Evolutionary conservation across 2,329 filamentous ascomycete genomes (phyloP).

Genomic region (Leptodontidium sp.): DNA sequence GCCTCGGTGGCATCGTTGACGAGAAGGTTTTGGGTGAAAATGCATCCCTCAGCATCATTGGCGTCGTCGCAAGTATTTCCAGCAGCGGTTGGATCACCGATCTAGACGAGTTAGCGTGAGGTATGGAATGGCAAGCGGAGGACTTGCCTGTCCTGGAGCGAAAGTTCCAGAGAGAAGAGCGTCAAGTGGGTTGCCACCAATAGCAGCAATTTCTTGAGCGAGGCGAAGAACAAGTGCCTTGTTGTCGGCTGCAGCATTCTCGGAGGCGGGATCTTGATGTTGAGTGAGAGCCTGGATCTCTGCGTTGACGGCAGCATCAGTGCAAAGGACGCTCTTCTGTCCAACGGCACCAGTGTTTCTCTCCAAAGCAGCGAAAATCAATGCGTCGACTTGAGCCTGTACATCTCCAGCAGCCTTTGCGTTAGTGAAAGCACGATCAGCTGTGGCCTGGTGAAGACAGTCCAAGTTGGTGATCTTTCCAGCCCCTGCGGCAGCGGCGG

Average conservation of each 20-base stretch:
- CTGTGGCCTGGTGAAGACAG: slow-evolving; percentile 65
- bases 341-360: slow-evolving; percentile 68
- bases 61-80: slow-evolving; percentile 60
- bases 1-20: slow-evolving; percentile 61
- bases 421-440: slow-evolving; percentile 69
- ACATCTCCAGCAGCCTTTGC: slow-evolving; percentile 63
- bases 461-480: slow-evolving; percentile 60
- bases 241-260: slow-evolving; percentile 63
- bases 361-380: slow-evolving; percentile 64
- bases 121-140: slow-evolving; percentile 33
- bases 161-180: slow-evolving; percentile 70
- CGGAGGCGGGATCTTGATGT: slow-evolving; percentile 73
- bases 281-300: slow-evolving; percentile 70
- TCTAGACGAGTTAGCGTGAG: slow-evolving; percentile 35
- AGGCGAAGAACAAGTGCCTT: slow-evolving; percentile 67
- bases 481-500: slow-evolving; percentile 57
- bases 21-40: slow-evolving; percentile 60
- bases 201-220: slow-evolving; percentile 64
- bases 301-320: slow-evolving; percentile 65
- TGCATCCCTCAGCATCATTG: slow-evolving; percentile 60
- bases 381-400: slow-evolving; percentile 59
- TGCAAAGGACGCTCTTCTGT: slow-evolving; percentile 64
- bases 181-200: slow-evolving; percentile 68
- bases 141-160: slow-evolving; percentile 62
- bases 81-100: slow-evolving; percentile 53